These are phyloP conservation scores for Pelargonium australe DNA, from an alignment of 441 rosid species.

Conservation along the genomic window DNA sequence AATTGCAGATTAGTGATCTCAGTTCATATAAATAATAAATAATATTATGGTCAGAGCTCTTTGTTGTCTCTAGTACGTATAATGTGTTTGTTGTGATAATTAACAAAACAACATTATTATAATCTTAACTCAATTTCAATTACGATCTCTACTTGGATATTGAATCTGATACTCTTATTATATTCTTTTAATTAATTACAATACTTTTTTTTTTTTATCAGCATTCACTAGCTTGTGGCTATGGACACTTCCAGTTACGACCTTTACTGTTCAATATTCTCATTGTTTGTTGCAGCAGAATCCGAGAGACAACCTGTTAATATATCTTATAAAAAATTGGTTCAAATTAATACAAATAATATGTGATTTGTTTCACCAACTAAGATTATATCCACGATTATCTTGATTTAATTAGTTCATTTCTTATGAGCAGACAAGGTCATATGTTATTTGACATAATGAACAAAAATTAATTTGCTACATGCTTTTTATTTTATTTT, in stretches of 20 bases:
- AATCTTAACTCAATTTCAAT: background rate
- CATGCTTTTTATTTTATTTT: background rate
- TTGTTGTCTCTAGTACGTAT: too few relatives aligned
- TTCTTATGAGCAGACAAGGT: background rate
- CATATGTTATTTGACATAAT: too few relatives aligned
- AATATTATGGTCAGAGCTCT: too few relatives aligned
- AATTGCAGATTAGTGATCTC: too few relatives aligned
- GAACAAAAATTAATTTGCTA: background rate
- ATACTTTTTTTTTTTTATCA: too few relatives aligned
- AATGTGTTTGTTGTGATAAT: too few relatives aligned
- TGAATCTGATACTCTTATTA: background rate
- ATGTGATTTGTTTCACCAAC: background rate
- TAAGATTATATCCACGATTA: background rate
- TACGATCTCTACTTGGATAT: background rate
- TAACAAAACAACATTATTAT: background rate
- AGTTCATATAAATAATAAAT: too few relatives aligned
- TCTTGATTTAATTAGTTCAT: background rate
- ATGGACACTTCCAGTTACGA: too few relatives aligned
- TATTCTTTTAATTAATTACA: background rate
- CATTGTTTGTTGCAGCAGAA: background rate
- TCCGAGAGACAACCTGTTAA: background rate
- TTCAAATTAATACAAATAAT: too few relatives aligned
- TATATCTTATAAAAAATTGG: background rate
- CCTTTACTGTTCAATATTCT: too few relatives aligned
- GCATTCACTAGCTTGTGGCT: too few relatives aligned